Evolutionary conservation across 2,329 filamentous ascomycete species (phyloP), one percentile per base, ranked within the genome.

Genomic region (Teratosphaeria nubilosa): DNA sequence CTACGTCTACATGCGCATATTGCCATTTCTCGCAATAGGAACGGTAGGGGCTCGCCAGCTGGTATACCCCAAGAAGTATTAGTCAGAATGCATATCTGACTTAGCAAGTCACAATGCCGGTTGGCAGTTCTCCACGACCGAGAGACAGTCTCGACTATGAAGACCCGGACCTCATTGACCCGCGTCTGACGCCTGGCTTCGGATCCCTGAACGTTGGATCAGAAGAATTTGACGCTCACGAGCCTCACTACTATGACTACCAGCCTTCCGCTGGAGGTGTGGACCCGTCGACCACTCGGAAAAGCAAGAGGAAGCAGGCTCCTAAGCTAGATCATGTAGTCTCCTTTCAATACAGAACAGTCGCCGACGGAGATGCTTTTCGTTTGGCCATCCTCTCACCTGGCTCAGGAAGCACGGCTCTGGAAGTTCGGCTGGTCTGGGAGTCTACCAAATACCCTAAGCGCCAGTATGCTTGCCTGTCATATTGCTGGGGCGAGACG

Each of bases 401-500:
- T 1, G 68, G 67, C 6, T 62, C 59, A 13, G 63, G 65, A 25
- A 55, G 50, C 14, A 52, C 58, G 5, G 56, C 61, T 11, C 55
- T 70, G 0, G 58, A 65, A 31, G 64, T 65, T 53, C 57, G 60
- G 25, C 58, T 70, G 10, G 60, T 64, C 5, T 65, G 58, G 61
- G 65, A 69, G 54, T 62, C 63, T 14, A 63, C 65, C 11, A 64
- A 60, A n/a, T 27, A 58, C 10, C 64, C 66, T 0, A 51, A 56
- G 24, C 57, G 62, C 25, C 58, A 62, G 4, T 68, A 69, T 53
- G 55, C 54, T 22, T 68, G 67, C 54, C 53, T 70, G 52, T 66
- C 63, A 13, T 70, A 70, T 48, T 66, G 64, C 53, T 70, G 68
- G 68, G 51, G 51, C 31, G 66, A 64, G 31, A 65, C 64, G 10